phyloP scores from a whole-genome alignment of 83 land plant genomes.

The Picea abies region DNA sequence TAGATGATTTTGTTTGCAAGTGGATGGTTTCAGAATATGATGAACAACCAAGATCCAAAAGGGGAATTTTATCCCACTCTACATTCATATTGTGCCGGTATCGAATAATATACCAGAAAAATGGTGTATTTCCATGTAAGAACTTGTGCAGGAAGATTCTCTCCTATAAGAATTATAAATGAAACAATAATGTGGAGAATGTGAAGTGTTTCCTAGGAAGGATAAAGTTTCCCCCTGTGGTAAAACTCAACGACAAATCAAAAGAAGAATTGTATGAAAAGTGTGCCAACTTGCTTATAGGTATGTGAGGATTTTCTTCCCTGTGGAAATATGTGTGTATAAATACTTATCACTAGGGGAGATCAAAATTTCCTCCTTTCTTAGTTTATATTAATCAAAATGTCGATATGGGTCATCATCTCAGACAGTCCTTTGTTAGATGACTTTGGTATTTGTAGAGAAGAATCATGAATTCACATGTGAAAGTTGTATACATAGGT shows the following conservation, averaged over 20 bases:
- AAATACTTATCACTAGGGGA: constrained; percentile 70
- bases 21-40: too few relatives aligned
- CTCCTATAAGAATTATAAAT: constrained; percentile 74
- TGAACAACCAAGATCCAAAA: too few relatives aligned
- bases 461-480: constrained; percentile 14
- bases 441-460: constrained; percentile 10
- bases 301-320: constrained; percentile 60
- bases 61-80: constrained; percentile 84
- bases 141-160: constrained; percentile 59
- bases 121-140: constrained; percentile 80
- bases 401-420: constrained; percentile 84
- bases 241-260: constrained; percentile 51
- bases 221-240: constrained; percentile 85
- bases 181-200: constrained; percentile 76
- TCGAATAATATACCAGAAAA: constrained; percentile 45
- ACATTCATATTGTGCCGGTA: constrained; percentile 92
- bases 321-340: constrained; percentile 71
- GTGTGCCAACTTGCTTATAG: constrained; percentile 65
- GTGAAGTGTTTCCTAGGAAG: constrained; percentile 70
- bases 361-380: constrained; percentile 60
- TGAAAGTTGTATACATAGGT: constrained; percentile 82
- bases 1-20: too few relatives aligned
- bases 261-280: constrained; percentile 73
- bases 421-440: constrained; percentile 71
- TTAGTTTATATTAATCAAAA: constrained; percentile 64